These are phyloP conservation scores for Hirsutella rhossiliensis DNA, from an alignment of 2,329 filamentous ascomycete species.

Conservation along the genomic window DNA sequence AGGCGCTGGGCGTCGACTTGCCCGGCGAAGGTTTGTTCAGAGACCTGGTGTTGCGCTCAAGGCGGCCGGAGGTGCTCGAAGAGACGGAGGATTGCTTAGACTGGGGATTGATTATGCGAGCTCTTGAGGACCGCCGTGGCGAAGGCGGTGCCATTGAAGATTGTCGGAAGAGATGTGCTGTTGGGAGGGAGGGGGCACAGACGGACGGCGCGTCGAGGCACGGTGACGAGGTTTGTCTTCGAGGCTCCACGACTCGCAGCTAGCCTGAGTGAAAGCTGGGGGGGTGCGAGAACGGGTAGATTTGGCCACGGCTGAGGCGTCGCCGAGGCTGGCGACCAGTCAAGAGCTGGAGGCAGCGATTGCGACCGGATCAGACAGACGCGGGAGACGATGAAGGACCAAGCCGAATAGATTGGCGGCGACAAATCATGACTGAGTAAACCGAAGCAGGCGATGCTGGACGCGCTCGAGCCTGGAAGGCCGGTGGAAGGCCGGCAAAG, in stretches of 20 bases:
- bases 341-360: conserved; percentile 1
- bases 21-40: conserved; percentile 60
- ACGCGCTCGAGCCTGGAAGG: conserved; percentile 5
- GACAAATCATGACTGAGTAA: conserved; percentile 8
- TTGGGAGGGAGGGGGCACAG: conserved; percentile 10
- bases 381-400: conserved; percentile 4
- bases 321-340: conserved; percentile 6
- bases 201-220: not conserved
- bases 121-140: conserved; percentile 84
- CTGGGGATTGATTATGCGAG: conserved; percentile 65
- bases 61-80: conserved; percentile 64
- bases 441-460: not conserved
- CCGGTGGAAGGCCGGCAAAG: not conserved
- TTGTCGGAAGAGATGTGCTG: conserved; percentile 4
- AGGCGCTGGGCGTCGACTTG: conserved; percentile 66
- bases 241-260: not conserved
- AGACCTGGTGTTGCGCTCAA: conserved; percentile 61
- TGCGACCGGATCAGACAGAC: conserved; percentile 6
- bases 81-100: conserved; percentile 71
- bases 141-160: conserved; percentile 49
- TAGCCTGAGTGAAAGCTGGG: not conserved
- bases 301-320: conserved; percentile 10
- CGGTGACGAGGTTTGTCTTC: not conserved
- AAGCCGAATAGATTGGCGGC: conserved; percentile 1
- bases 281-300: conserved; percentile 6